Conservation (phyloP, 2,329 filamentous ascomycete species). For the Blastomyces emzantsi region DNA sequence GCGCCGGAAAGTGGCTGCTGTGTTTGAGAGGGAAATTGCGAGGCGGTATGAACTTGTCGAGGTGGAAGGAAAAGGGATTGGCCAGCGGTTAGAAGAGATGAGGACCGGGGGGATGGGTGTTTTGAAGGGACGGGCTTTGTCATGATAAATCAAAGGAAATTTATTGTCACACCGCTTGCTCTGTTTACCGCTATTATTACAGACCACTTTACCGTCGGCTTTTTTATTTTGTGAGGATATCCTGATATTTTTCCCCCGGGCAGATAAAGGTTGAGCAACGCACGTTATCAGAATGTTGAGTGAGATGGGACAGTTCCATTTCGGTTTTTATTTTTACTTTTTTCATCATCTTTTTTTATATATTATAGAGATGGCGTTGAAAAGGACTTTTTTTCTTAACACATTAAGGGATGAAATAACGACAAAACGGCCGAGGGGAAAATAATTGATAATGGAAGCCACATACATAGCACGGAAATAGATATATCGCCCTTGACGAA, state of each 20-base stretch:
- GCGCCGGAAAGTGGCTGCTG: conserved; percentile 44
- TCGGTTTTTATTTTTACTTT: neutral
- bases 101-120: conserved; percentile 46
- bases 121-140: conserved; percentile 33
- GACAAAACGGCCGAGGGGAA: neutral
- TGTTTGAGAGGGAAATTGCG: conserved; percentile 49
- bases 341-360: neutral
- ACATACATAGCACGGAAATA: too few species aligned
- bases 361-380: neutral
- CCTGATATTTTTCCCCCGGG: too few species aligned
- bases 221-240: too few species aligned
- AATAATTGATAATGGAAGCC: neutral
- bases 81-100: conserved; percentile 46
- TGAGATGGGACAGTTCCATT: too few species aligned
- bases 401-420: neutral
- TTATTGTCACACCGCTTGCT: neutral
- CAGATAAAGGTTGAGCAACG: too few species aligned
- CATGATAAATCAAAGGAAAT: neutral
- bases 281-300: too few species aligned
- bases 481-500: too few species aligned
- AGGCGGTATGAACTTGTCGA: conserved; percentile 44
- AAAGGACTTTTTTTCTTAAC: neutral
- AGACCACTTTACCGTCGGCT: too few species aligned
- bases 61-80: conserved; percentile 41
- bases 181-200: neutral